Conservation (phyloP, 2,329 filamentous ascomycete genomes). For the Fusarium sp. region DNA sequence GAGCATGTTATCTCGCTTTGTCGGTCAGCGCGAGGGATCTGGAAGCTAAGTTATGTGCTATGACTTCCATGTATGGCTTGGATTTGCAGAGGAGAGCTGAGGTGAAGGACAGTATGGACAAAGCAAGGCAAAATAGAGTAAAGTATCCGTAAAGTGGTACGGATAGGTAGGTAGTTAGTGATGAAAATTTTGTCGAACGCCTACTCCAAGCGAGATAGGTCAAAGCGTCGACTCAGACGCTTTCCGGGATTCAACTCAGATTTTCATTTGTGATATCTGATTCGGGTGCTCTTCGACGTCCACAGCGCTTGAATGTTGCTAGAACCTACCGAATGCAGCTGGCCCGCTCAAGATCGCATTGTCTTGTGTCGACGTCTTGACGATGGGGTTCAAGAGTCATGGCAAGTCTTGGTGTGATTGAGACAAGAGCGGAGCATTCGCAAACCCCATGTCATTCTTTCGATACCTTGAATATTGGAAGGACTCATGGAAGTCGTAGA, state of each 20-base stretch:
- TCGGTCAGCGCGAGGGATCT: slow-evolving; percentile 34
- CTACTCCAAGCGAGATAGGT: slow-evolving; percentile 12
- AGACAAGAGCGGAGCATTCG: slow-evolving; percentile 12
- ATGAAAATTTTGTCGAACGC: background rate
- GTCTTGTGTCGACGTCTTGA: background rate
- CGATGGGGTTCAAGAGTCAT: background rate
- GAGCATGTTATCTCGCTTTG: slow-evolving; percentile 31
- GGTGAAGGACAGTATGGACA: no score
- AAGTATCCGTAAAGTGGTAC: slow-evolving; percentile 5
- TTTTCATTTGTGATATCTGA: background rate
- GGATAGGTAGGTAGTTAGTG: slow-evolving; percentile 2
- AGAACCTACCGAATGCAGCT: no score
- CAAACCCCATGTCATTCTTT: slow-evolving; percentile 16
- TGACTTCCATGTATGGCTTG: slow-evolving; percentile 21
- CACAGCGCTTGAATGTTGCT: background rate
- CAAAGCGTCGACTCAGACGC: slow-evolving; percentile 23
- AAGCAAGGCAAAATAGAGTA: background rate
- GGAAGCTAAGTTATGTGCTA: slow-evolving; percentile 24
- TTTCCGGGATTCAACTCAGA: slow-evolving; percentile 8
- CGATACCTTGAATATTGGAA: slow-evolving; percentile 40
- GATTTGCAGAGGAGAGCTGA: slow-evolving; percentile 10
- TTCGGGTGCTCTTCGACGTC: background rate
- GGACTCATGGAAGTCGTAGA: slow-evolving; percentile 32
- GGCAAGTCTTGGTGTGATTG: slow-evolving; percentile 11
- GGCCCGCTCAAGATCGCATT: background rate